Base-by-base conservation (phyloP, 2,329 filamentous ascomycete species). In the Neophaeococcomyces aloes region DNA sequence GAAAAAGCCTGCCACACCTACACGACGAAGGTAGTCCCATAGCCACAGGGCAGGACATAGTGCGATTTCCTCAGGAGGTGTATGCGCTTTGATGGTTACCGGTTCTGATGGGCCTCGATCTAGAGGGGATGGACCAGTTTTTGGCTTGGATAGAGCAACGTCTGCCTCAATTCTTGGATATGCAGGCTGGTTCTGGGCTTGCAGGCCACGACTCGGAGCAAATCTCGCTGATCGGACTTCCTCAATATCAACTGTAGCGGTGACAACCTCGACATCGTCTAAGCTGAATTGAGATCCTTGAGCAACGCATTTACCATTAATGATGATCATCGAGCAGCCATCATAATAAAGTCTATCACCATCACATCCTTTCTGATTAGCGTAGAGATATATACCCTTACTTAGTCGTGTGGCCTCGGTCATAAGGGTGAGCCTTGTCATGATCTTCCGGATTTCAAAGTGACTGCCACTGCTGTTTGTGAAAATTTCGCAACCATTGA, bases 401-500 rank as follows among this genome's bases (percentile, higher is more conserved):
- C 41, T 44, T 10, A 44, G 25, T 17, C 42, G n/a, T 29, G 81
- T 86, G 0, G 78, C 78, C 53, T 83, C 74, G 1, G 67, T 65
- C 42, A 86, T 86, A 4, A 87, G 63, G 4, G 76, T 70, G 21
- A 86, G 64, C 2, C 79, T 66, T 0, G 67, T 75, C 45, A 80
- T 65, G 0, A 86, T 70, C 59, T 86, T 86, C 14, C 78, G 67
- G 7, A 86, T 62, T 52, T 78, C 73, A 55, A 78, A 76, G 58
- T 89, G 84, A 10, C 71, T 78, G 5, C 78, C 83, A 42, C 72
- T 78, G 2, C 72, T 77, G 60, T 89, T 89, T 7, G 77, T 76
- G 49, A 84, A 73, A 43, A 86, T 78, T 56, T 86, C 84, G 4
- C 78, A 76, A 3, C 85, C 84, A 53, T 79, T 71, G 2, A 86